Evolutionary conservation across 495 filamentous ascomycete species (phyloP), one percentile per base, ranked within the genome.

Genomic region (Penicillium egyptiacum): DNA sequence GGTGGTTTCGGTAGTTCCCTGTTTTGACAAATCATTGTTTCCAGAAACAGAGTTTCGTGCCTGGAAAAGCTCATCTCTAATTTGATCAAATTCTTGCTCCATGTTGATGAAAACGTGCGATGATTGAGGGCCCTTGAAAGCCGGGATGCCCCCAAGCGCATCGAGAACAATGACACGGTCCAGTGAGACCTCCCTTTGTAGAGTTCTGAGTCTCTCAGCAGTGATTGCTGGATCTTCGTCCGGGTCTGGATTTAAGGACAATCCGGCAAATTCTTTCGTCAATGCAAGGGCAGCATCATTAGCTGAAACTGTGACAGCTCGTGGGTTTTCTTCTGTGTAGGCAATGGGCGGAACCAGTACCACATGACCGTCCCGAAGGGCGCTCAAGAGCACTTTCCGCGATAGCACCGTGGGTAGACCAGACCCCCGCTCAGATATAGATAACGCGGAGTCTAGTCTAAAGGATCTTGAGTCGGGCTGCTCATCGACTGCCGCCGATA

Each of bases 41-140:
- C 50, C 56, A 31, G 48, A 43, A 8, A 62, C 52, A 10, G 65
- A 55, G 10, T 61, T 51, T 50, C 53, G 67, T 23, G 61, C 55
- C 42, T 59, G 56, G 14, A 64, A 59, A 10, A 98, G 76, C 55
- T 91, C 82, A 1, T 79, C 65, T 49, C 78, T 72, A 31, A 96
- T 87, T 30, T 80, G 77, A 3, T 79, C 71, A 65, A 86, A 96
- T 60, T 99, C 92, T 65, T 98, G 91, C 66, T 96, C 89, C 63
- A 99, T 81, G 62, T 99, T 99, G 69, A 99, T 82, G 69, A 97
- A 99, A 4, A 96, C 83, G 65, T 96, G 90, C 14, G 88, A 86
- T 9, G 82, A 81, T 40, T 88, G 82, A 0, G 81, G 82, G 16
- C 85, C 81, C 40, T 82, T 81, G 50, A 75, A 79, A 0, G 88